Base-by-base conservation (phyloP, 2,329 filamentous ascomycete species). In the Fusarium incarnatum region DNA sequence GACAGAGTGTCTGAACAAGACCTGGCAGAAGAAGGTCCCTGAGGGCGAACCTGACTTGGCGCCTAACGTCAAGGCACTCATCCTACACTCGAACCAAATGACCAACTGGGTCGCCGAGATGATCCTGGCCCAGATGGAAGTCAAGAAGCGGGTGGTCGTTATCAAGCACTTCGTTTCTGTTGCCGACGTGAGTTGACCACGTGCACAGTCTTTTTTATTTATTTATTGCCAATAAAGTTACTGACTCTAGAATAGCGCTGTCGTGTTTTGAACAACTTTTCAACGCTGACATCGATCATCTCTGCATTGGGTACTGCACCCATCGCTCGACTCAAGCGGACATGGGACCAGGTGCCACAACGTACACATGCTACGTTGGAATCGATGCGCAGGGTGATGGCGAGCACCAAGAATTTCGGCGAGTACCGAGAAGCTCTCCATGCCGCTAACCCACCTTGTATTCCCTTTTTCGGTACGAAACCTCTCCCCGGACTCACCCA, bases 91-190 rank as follows among this genome's bases (percentile, higher is more conserved):
- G 1, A 99, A 99, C 77, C 95, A 98, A 80, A 90, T 99, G 85
- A 99, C 96, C 8, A 99, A 98, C 79, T 99, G 96, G 96, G 96
- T 98, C 53, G 96, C 96, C 30, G 95, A 98, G 80, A 98, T 99
- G 96, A 98, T 99, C 73, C 82, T 99, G 67, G 94, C 92, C 1
- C 96, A 99, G 80, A 88, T 91, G 75, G 96, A 99, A 78, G 93
- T 98, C 68, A 97, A 96, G 84, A 97, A 97, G 80, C 89, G 96
- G 74, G 95, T 98, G 27, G 92, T 97, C 34, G 96, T 99, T 46
- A 98, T 99, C 81, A 98, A 98, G 80, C 96, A 98, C 80, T 99
- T 98, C 82, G 94, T 99, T 64, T 89, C 93, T 40, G 94, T 99
- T 65, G 96, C 96, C 67, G 96, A 99, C 83, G 94, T 97, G 86